Conservation (phyloP, 306 rosid genomes). For the Quercus robur region DNA sequence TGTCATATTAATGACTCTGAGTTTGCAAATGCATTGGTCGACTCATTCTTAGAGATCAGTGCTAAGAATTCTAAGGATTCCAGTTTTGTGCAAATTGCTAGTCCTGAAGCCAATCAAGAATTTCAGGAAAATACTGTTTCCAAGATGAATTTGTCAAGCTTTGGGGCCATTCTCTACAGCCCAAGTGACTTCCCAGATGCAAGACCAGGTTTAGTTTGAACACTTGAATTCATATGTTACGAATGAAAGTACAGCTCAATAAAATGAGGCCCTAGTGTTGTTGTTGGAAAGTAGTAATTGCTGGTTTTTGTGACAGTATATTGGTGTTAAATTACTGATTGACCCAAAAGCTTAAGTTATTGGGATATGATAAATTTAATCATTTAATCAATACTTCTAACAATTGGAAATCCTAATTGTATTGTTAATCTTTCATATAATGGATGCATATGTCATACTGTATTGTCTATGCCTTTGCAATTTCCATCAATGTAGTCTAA, state of each 20-base stretch:
- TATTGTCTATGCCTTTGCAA: background rate
- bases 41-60: slow-evolving; percentile 72
- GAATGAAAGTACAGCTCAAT: background rate
- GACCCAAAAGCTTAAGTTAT: too few relatives aligned
- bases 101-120: slow-evolving; percentile 34
- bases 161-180: slow-evolving; percentile 34
- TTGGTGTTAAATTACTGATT: background rate
- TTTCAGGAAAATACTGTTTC: slow-evolving; percentile 30
- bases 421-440: background rate
- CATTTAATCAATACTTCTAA: too few relatives aligned
- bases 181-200: slow-evolving; percentile 83
- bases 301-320: background rate
- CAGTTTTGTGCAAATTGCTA: slow-evolving; percentile 26
- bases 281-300: background rate
- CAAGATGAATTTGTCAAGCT: slow-evolving; percentile 25
- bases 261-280: background rate
- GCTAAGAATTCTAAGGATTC: slow-evolving; percentile 29
- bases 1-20: slow-evolving; percentile 81
- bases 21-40: slow-evolving; percentile 74
- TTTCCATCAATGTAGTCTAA: background rate
- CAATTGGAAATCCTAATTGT: background rate
- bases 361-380: too few relatives aligned
- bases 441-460: background rate
- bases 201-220: slow-evolving; percentile 58
- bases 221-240: background rate